Percentiles rank a stretch among this genome's conserved stretches.
Conservation (phyloP, 164 flowering plant genomes). For the Pachysandra terminalis region DNA sequence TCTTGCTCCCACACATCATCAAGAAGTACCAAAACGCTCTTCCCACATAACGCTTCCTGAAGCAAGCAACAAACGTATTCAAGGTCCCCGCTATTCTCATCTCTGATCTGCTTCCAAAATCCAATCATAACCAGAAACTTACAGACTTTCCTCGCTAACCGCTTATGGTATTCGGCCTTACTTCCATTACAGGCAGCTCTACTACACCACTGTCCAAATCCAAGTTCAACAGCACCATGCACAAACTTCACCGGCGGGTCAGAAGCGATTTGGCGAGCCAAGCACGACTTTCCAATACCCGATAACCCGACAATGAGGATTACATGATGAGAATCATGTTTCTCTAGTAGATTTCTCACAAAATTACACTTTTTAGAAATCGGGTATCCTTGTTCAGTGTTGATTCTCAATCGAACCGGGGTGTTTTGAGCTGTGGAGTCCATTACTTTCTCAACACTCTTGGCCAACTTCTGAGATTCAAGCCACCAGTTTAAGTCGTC, state of each 20-base stretch:
- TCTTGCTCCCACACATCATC: constrained; percentile 67
- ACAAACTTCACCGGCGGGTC: constrained; percentile 37
- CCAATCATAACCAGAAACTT: constrained; percentile 43
- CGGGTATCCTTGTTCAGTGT: constrained; percentile 38
- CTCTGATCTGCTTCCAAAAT: constrained; percentile 29
- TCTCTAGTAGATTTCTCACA: constrained; percentile 32
- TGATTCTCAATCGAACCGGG: constrained; percentile 28
- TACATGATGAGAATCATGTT: constrained; percentile 29
- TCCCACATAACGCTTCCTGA: constrained; percentile 49
- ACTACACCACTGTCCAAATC: constrained; percentile 55
- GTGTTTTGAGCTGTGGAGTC: constrained; percentile 31
- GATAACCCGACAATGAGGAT: constrained; percentile 46
- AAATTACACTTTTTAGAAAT: constrained; percentile 34
- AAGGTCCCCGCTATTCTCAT: constrained; percentile 36
- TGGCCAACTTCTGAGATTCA: constrained; percentile 35
- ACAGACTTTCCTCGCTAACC: constrained; percentile 34
- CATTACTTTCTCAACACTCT: constrained; percentile 34
- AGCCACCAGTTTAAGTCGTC: constrained; percentile 51
- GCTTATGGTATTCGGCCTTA: constrained; percentile 37
- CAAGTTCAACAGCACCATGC: constrained; percentile 45
- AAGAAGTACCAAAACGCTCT: constrained; percentile 37
- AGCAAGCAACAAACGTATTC: constrained; percentile 39
- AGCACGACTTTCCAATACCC: constrained; percentile 51
- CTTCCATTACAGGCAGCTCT: constrained; percentile 41
- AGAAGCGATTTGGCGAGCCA: constrained; percentile 57